Evolutionary conservation across 768 basidiomycete species (phyloP), one percentile per base, ranked within the genome.

Genomic region (Suillus americanus): DNA sequence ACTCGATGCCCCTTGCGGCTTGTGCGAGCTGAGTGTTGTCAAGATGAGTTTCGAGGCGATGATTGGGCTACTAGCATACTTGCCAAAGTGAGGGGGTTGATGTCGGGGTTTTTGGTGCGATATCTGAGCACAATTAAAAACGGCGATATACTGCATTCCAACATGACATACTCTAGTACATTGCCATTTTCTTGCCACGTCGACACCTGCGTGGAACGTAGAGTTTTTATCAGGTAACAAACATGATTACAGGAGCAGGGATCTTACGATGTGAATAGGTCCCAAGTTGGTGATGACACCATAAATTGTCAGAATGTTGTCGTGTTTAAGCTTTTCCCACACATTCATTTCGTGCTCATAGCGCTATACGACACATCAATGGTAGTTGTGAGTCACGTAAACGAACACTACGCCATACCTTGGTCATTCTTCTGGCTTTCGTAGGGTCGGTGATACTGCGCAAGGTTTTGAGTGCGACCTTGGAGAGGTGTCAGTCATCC

Each of bases 111-210:
- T 2, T 64, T 61, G 56, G 72, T 72, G 37, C 81, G 77, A 68
- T 82, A 86, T 37, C 85, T 86, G 63, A 45, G 30, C 59, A 56
- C 2, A 55, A 18, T 18, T 62, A 51, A 23, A 20, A 62, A 7
- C 16, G 20, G 53, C 10, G 40, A 63, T 60, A 59, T 16, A 55
- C 10, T n/a, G 35, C 25, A 41, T 14, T 66, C 61, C 60, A 53
- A 25, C 40, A 12, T 48, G 41, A 64, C 79, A 63, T 67, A 85
- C 86, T 82, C 80, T 1, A 83, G 75, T 23, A 86, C 81, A 69
- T 87, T 84, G 48, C 85, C 85, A 67, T 86, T 81, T 41, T 80
- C 78, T 75, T 86, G 85, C 87, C 87, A 88, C 6, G 86, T 84
- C 12, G 86, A 86, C 38, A 88, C 85, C 85, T 86, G 57, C 41